Evolutionary conservation across 805 yeast species (phyloP).

Genomic region (Teunomyces funiuensis): DNA sequence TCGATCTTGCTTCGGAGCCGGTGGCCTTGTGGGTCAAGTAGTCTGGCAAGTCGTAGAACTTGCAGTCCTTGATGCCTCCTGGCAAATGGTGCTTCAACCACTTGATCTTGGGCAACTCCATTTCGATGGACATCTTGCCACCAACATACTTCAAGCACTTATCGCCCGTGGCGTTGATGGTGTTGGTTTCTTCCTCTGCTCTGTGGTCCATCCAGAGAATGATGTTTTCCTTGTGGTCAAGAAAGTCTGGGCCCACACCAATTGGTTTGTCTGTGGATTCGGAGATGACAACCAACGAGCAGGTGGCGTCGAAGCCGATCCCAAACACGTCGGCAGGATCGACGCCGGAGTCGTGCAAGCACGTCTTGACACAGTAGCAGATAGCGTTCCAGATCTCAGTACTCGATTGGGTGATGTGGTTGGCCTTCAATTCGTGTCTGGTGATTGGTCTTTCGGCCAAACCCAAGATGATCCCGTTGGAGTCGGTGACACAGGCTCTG

Average conservation of each 20-base stretch:
- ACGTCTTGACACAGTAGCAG: conserved; percentile 75
- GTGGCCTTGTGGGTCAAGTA: conserved; percentile 90
- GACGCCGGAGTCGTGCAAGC: conserved; percentile 72
- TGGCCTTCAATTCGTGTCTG: conserved; percentile 71
- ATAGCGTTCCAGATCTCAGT: conserved; percentile 90
- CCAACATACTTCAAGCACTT: conserved; percentile 88
- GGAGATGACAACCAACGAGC: conserved; percentile 83
- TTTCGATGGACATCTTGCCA: conserved; percentile 95
- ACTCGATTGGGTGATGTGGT: conserved; percentile 80
- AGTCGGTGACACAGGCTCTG: conserved; percentile 87
- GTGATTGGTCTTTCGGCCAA: conserved; percentile 77
- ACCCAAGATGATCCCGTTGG: conserved; percentile 76
- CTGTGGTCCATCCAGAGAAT: conserved; percentile 99
- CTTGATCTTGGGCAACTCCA: conserved; percentile 96
- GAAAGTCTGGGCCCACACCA: conserved; percentile 90
- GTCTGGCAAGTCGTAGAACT: conserved; percentile 92
- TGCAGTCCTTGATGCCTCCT: conserved; percentile 51
- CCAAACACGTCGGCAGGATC: conserved; percentile 72
- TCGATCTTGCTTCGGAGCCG: conserved; percentile 81
- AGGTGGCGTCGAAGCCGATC: conserved; percentile 96
- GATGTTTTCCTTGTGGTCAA: conserved; percentile 71
- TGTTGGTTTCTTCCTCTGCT: conserved; percentile 76
- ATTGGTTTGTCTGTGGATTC: conserved; percentile 67
- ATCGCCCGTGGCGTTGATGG: conserved; percentile 78
- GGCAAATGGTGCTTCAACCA: conserved; percentile 92